Evolutionary conservation across 352 stramenopile genomes (phyloP), one percentile per base, ranked within the genome.

Genomic region (Phytophthora fragariaefolia): DNA sequence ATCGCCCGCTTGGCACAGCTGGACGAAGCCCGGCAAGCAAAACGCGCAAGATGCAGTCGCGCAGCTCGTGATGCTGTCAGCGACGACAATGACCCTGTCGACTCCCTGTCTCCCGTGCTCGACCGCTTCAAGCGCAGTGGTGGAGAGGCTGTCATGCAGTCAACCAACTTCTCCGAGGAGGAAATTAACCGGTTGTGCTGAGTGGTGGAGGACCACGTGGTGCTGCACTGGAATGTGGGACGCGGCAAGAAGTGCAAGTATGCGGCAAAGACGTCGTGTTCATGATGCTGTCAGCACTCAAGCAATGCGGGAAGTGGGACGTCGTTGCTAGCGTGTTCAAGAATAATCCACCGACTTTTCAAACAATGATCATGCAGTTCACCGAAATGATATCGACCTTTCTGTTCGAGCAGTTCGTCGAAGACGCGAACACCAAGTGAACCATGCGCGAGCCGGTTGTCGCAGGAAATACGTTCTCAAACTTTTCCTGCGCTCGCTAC

Each of bases 221-320:
- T 63, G 28, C 28, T 63, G 6, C 46, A 10, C 0, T 64, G 45
- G 56, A 63, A 63, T 27, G 20, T 63, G 1, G 56, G 56, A 20
- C 56, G 56, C 7, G 32, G 32, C 28, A 63, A 63, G 28, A 63
- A 63, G 45, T 63, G 45, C 45, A 63, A 55, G 45, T 56, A 20
- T 23, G 56, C 0, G 28, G 45, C 12, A 63, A 63, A 23, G 45
- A 63, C 17, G 56, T 55, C 1, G 3, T 55, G 43, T 55, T 63
- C 23, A 49, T 63, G 6, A 36, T 17, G 30, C 4, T 36, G 6
- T 15, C 30, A 5, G 30, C 30, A 12, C 30, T 36, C 4, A 36
- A 36, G 30, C 30, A 36, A 8, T 36, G 30, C 30, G 30, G 30
- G 9, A 17, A 36, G 30, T 36, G 30, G 30, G 30, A 15, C 30